These are phyloP conservation scores for Pseudozyma pruni DNA, from an alignment of 1,284 basidiomycete species.

Conservation along the genomic window DNA sequence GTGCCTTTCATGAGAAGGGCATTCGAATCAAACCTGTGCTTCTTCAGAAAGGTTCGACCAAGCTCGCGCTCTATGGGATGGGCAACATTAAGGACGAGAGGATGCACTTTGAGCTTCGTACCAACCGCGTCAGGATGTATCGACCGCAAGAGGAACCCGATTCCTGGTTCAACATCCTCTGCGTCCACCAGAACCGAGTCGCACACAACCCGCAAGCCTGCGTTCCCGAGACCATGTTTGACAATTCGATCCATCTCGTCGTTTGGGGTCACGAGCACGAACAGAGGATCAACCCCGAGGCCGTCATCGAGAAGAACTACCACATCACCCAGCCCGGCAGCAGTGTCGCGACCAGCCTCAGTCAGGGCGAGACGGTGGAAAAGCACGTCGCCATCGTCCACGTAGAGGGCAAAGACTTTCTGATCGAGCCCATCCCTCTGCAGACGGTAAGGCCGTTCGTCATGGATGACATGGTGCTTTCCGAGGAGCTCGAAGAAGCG, in stretches of 20 bases:
- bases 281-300: constrained; percentile 88
- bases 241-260: constrained; percentile 91
- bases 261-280: constrained; percentile 99
- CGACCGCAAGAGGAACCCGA: constrained; percentile 83
- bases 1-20: constrained; percentile 76
- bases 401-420: constrained; percentile 80
- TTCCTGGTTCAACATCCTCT: constrained; percentile 91
- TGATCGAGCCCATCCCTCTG: constrained; percentile 84
- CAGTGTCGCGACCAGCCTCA: constrained; percentile 85
- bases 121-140: constrained; percentile 93
- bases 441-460: constrained; percentile 94
- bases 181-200: constrained; percentile 96
- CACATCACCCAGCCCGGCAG: constrained; percentile 94
- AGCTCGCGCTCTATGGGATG: constrained; percentile 90
- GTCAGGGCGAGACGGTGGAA: constrained; percentile 55
- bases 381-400: constrained; percentile 69
- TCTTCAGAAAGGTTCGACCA: constrained; percentile 85
- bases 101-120: constrained; percentile 93
- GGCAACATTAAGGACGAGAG: constrained; percentile 96
- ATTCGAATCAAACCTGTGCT: constrained; percentile 90
- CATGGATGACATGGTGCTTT: constrained; percentile 82
- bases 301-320: constrained; percentile 89
- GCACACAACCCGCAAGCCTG: constrained; percentile 91
- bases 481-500: constrained; percentile 71
- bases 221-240: constrained; percentile 96